phyloP scores from a whole-genome alignment of 192 early-diverging fungal species.

The Cetraspora pellucida region DNA sequence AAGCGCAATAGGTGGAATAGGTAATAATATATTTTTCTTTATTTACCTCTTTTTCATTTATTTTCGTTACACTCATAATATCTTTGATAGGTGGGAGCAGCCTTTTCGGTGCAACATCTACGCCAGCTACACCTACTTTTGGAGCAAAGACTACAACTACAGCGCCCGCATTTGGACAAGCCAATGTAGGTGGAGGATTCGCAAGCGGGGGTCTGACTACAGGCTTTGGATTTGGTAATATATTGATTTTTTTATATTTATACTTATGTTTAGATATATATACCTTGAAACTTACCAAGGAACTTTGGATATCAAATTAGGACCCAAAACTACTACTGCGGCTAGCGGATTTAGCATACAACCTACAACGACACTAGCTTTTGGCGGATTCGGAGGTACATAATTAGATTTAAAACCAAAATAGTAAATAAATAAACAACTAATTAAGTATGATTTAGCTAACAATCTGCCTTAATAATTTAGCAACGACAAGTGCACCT shows the following conservation, averaged over 20 bases:
- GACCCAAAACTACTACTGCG: background rate
- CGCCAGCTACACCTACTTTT: too few relatives aligned
- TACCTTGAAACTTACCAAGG: background rate
- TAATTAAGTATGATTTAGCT: background rate
- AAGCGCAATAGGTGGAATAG: background rate
- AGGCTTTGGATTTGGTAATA: too few relatives aligned
- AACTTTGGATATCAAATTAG: background rate
- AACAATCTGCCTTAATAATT: background rate
- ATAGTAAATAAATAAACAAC: background rate
- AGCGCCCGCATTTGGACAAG: too few relatives aligned
- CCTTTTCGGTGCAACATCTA: too few relatives aligned
- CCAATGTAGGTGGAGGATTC: too few relatives aligned
- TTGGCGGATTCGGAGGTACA: slow-evolving; percentile 49
- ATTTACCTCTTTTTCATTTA: background rate
- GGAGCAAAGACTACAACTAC: too few relatives aligned
- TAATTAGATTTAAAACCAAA: background rate
- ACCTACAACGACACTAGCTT: slow-evolving; percentile 38
- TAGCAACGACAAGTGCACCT: too few relatives aligned
- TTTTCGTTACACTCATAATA: background rate
- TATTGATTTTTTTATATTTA: background rate
- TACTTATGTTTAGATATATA: background rate
- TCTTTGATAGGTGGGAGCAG: too few relatives aligned
- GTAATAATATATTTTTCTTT: background rate
- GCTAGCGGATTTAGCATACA: background rate
- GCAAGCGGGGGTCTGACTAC: too few relatives aligned